Conservation (phyloP, 225 moss, liverwort and hornwort species). For the Physcomitrium patens region DNA sequence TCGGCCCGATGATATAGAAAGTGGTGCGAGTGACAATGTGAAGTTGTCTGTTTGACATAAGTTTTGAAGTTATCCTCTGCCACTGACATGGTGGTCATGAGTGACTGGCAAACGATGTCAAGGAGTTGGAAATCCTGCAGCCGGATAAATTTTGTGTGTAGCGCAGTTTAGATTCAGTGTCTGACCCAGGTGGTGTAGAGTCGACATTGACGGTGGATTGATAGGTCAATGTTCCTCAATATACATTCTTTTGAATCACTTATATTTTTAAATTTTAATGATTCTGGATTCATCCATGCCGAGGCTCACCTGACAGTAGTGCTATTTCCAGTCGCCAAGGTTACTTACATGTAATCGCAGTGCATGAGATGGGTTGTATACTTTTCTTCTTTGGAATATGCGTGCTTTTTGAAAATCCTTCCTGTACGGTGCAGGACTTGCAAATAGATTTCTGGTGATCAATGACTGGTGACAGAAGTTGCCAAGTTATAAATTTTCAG, state of each 20-base stretch:
- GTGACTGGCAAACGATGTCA: slow-evolving; percentile 25
- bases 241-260: slow-evolving; percentile 5
- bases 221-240: neutral
- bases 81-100: neutral
- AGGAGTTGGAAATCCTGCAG: neutral
- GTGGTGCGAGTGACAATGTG: too few relatives aligned
- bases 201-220: neutral
- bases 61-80: slow-evolving; percentile 10
- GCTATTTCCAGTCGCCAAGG: neutral
- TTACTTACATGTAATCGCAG: neutral
- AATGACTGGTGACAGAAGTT: too few relatives aligned
- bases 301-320: neutral
- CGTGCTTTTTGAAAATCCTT: too few relatives aligned
- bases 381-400: too few relatives aligned
- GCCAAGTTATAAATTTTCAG: too few relatives aligned
- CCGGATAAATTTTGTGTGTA: neutral
- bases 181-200: neutral
- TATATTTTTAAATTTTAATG: neutral
- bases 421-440: too few relatives aligned
- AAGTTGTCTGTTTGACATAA: slow-evolving; percentile 13
- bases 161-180: slow-evolving; percentile 3
- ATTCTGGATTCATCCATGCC: neutral
- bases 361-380: too few relatives aligned
- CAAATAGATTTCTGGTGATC: too few relatives aligned
- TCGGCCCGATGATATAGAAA: too few relatives aligned